Percentiles rank a stretch among this genome's conserved stretches.
phyloP scores from a whole-genome alignment of 257 asterid genomes.

The Henckelia pumila region DNA sequence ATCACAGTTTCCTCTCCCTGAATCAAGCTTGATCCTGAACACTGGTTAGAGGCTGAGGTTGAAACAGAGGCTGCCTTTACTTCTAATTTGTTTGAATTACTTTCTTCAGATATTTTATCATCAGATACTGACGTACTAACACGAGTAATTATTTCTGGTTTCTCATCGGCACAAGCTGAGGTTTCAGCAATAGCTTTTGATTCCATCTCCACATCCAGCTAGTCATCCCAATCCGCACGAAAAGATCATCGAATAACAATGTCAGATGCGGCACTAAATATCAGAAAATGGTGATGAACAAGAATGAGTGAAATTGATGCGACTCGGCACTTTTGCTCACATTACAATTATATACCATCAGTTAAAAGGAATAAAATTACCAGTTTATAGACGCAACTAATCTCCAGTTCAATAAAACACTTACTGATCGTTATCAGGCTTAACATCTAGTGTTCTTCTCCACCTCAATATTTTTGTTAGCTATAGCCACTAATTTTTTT shows the following conservation, averaged over 20 bases:
- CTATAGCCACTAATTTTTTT: constrained; percentile 12
- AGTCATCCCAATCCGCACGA: constrained; percentile 41
- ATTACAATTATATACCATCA: background rate
- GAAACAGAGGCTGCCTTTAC: constrained; percentile 32
- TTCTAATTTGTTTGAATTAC: constrained; percentile 31
- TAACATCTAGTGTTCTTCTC: background rate
- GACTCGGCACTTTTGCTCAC: background rate
- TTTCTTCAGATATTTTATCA: constrained; percentile 31
- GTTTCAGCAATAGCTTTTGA: constrained; percentile 47
- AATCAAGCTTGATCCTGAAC: constrained; percentile 46
- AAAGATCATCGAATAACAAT: constrained; percentile 41
- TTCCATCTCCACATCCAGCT: constrained; percentile 75
- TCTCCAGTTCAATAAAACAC: constrained; percentile 1
- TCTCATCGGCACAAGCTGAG: constrained; percentile 47
- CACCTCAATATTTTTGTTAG: constrained; percentile 5
- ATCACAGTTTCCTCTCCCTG: constrained; percentile 49
- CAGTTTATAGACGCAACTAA: background rate
- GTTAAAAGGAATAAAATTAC: background rate
- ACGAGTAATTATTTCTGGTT: constrained; percentile 38
- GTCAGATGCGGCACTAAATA: constrained; percentile 15
- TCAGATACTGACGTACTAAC: constrained; percentile 24
- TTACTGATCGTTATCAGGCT: background rate
- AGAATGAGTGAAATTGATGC: background rate
- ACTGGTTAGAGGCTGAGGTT: constrained; percentile 37
- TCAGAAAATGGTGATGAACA: background rate